phyloP scores from a whole-genome alignment of 805 yeast genomes.

The Suhomyces canberraensis region DNA sequence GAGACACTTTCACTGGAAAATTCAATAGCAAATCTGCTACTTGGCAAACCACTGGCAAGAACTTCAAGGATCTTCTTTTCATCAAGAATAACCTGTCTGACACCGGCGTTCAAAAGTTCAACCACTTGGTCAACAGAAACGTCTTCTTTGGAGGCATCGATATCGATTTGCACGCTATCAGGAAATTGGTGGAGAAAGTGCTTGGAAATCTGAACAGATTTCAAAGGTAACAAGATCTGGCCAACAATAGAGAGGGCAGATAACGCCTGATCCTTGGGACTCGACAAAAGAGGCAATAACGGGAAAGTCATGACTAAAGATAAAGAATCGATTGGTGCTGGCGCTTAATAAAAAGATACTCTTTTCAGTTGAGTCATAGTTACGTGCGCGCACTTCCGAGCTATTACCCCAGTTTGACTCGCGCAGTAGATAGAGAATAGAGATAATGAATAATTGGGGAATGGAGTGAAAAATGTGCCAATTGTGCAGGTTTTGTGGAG shows the following conservation, averaged over 20 bases:
- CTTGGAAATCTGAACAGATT: conserved; percentile 26
- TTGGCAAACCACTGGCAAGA: conserved; percentile 49
- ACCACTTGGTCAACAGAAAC: conserved; percentile 38
- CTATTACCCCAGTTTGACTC: too few relatives aligned
- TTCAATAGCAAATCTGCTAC: conserved; percentile 39
- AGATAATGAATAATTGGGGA: too few relatives aligned
- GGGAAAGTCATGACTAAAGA: conserved; percentile 46
- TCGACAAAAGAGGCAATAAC: conserved; percentile 33
- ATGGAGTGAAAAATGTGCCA: too few relatives aligned
- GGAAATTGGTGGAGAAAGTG: conserved; percentile 33
- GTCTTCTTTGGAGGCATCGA: conserved; percentile 24
- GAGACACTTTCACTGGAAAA: conserved; percentile 9
- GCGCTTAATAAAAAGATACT: too few relatives aligned
- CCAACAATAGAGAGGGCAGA: conserved; percentile 32
- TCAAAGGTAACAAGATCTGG: conserved; percentile 28
- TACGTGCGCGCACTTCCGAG: not conserved
- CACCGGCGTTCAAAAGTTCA: conserved; percentile 60
- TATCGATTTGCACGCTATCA: conserved; percentile 22
- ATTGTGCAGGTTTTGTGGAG: too few relatives aligned
- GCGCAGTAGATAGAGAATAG: too few relatives aligned
- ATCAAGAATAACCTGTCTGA: conserved; percentile 39
- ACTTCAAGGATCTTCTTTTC: conserved; percentile 28
- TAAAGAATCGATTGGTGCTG: too few relatives aligned
- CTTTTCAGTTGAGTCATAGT: not conserved
- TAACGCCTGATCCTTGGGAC: conserved; percentile 15